Evolutionary conservation across 192 early-diverging fungal species (phyloP).

Genomic region (Linnemannia hyalina): DNA sequence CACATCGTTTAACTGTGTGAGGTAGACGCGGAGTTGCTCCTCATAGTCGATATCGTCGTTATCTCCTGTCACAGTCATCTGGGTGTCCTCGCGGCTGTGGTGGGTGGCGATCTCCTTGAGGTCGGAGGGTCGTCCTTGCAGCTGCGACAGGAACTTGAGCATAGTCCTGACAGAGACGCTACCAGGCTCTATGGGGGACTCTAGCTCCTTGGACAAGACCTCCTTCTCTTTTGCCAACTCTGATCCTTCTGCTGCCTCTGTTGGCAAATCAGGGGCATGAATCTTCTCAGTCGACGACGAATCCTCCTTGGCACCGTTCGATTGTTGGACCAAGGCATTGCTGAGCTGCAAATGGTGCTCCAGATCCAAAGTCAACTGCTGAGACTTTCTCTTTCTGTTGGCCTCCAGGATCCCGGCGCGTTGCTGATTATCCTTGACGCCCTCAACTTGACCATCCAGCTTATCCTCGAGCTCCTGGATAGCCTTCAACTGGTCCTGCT

Average conservation of each 20-base stretch:
- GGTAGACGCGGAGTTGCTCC: constrained; percentile 33
- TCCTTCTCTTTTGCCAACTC: not conserved
- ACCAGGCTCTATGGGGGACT: constrained; percentile 3
- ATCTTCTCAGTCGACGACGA: not conserved
- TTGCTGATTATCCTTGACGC: constrained; percentile 49
- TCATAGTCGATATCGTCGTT: constrained; percentile 18
- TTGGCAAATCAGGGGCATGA: not conserved
- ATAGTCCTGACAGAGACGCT: constrained; percentile 43
- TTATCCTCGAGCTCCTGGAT: constrained; percentile 48
- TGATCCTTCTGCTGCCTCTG: not conserved
- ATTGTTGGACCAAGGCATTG: constrained; percentile 29
- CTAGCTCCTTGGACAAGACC: constrained; percentile 2
- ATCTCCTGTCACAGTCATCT: constrained; percentile 18
- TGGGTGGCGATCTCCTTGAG: not conserved
- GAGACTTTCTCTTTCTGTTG: constrained; percentile 51
- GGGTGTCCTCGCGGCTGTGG: constrained; percentile 39
- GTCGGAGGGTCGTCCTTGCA: constrained; percentile 28
- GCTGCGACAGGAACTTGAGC: constrained; percentile 55
- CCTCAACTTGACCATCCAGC: constrained; percentile 43
- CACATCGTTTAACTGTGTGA: constrained; percentile 31
- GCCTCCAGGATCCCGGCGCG: constrained; percentile 42
- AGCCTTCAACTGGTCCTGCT: constrained; percentile 50
- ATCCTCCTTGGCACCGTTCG: not conserved
- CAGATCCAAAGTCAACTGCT: constrained; percentile 46
- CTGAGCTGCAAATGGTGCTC: constrained; percentile 55